These are phyloP conservation scores for Phytophthora idaei DNA, from an alignment of 352 stramenopile species.

Conservation along the genomic window DNA sequence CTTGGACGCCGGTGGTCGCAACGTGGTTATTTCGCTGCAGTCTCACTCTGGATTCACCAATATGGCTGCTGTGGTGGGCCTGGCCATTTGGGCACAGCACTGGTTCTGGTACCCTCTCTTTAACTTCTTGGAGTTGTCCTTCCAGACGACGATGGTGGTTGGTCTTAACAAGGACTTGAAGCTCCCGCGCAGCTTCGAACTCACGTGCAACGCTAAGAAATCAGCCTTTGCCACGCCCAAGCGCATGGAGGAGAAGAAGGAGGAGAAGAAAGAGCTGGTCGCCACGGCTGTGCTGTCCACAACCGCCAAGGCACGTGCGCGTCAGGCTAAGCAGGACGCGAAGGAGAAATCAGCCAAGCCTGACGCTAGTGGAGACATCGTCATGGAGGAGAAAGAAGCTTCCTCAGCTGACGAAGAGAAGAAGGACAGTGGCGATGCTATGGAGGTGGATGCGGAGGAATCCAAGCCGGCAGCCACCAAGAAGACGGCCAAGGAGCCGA, in stretches of 20 bases:
- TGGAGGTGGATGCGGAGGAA: conserved; percentile 77
- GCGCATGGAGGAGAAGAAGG: conserved; percentile 98
- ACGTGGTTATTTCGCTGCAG: conserved; percentile 96
- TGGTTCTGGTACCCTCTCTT: conserved; percentile 99
- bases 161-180: conserved; percentile 98
- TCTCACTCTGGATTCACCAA: conserved; percentile 98
- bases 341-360: conserved; percentile 74
- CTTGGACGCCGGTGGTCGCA: conserved; percentile 97
- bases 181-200: conserved; percentile 94
- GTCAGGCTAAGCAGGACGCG: conserved; percentile 92
- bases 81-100: conserved; percentile 98
- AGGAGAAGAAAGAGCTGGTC: conserved; percentile 98
- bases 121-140: conserved; percentile 97
- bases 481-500: conserved; percentile 90
- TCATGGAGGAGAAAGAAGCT: conserved; percentile 59
- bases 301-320: conserved; percentile 96
- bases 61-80: conserved; percentile 95
- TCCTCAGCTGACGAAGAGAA: conserved; percentile 53
- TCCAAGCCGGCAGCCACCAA: conserved; percentile 45
- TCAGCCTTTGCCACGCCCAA: conserved; percentile 98
- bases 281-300: conserved; percentile 97
- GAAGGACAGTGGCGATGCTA: conserved; percentile 50
- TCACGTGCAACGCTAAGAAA: conserved; percentile 94
- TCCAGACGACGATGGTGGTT: conserved; percentile 96
- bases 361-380: conserved; percentile 56